Percentiles rank a stretch among this genome's conserved stretches.
Conservation (phyloP, 176 grass and related monocot species). For the Alopecurus myosuroides region DNA sequence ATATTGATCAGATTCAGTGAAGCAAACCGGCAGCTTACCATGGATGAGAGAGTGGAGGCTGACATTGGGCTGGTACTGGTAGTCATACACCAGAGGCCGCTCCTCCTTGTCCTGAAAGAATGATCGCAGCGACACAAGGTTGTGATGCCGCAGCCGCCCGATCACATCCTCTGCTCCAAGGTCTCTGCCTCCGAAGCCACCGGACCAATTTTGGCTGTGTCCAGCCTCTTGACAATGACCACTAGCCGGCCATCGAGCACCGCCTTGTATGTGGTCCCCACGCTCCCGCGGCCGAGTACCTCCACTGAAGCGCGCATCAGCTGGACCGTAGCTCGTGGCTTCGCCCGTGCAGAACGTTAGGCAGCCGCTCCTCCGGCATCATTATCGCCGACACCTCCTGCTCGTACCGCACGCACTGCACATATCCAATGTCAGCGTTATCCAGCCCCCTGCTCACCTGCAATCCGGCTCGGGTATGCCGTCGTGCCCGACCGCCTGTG, state of each 20-base stretch:
- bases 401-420: constrained; percentile 40
- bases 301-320: constrained; percentile 89
- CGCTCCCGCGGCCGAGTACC: constrained; percentile 78
- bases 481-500: constrained; percentile 27
- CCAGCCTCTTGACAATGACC: constrained; percentile 83
- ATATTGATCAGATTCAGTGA: neutral
- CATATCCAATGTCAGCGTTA: constrained; percentile 24
- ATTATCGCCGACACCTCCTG: constrained; percentile 64
- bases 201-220: constrained; percentile 58
- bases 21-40: constrained; percentile 36
- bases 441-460: constrained; percentile 26
- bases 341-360: constrained; percentile 85
- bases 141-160: constrained; percentile 78
- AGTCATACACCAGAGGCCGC: too few relatives aligned
- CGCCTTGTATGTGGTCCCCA: constrained; percentile 90
- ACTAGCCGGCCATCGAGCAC: constrained; percentile 60
- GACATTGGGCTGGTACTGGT: constrained; percentile 92
- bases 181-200: constrained; percentile 46
- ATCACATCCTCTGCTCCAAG: constrained; percentile 82
- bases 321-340: constrained; percentile 62
- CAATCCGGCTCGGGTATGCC: constrained; percentile 33
- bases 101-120: constrained; percentile 98
- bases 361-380: constrained; percentile 82
- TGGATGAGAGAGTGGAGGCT: constrained; percentile 81
- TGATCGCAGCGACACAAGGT: constrained; percentile 70